Conservation (phyloP, 345 rosid genomes). For the Citrus reticulata region DNA sequence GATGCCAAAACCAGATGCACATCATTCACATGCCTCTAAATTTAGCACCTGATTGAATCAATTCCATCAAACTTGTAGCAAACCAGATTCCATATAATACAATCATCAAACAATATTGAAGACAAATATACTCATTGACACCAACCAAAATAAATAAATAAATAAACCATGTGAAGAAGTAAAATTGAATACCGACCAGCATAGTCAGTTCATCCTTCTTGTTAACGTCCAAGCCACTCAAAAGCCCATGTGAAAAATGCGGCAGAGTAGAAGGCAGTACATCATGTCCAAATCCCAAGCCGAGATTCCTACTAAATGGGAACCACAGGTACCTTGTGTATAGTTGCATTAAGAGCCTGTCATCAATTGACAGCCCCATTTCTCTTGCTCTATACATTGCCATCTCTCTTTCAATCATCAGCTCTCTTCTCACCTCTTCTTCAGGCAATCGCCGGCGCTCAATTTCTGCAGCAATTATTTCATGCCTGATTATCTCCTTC, state of each 20-base stretch:
- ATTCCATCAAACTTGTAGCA: background rate
- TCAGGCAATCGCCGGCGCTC: constrained; percentile 29
- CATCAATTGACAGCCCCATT: no score
- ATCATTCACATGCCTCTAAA: background rate
- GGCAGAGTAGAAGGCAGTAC: no score
- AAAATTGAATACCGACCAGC: background rate
- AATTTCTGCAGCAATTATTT: constrained; percentile 15
- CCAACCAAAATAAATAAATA: constrained; percentile 1
- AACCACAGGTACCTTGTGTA: no score
- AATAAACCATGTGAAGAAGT: background rate
- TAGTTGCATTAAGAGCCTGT: no score
- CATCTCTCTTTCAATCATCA: constrained; percentile 11
- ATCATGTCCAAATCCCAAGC: no score
- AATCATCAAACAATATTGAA: background rate
- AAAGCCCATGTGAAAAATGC: no score
- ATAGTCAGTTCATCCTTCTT: no score
- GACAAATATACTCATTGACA: background rate
- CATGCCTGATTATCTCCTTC: constrained; percentile 34
- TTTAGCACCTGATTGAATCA: background rate
- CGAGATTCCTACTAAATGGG: no score
- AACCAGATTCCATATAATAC: background rate
- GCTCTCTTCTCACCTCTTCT: constrained; percentile 43
- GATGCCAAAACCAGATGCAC: background rate
- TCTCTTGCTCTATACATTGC: no score
- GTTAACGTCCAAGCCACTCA: no score